phyloP scores from a whole-genome alignment of 352 stramenopile species.

The Saprolegnia diclina region DNA sequence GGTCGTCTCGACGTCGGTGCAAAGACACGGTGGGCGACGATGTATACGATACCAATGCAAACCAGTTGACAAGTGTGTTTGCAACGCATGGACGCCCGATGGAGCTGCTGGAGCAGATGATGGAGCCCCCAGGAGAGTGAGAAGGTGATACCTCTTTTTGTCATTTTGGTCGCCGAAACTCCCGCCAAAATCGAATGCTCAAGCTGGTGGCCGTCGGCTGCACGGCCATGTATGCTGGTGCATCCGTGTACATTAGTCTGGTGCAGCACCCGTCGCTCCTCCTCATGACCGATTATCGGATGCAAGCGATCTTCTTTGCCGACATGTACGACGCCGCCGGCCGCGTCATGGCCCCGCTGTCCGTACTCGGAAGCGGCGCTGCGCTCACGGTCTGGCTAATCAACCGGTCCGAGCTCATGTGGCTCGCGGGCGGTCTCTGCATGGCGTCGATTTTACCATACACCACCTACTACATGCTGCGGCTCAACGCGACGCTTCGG shows the following conservation, averaged over 20 bases:
- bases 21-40: no score
- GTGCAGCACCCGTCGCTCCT: slow-evolving; percentile 67
- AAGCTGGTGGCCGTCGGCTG: neutral
- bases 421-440: slow-evolving; percentile 33
- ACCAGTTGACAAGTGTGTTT: no score
- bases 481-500: slow-evolving; percentile 53
- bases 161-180: neutral
- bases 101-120: neutral
- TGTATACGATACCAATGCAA: no score
- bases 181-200: no score
- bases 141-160: neutral
- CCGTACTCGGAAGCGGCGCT: slow-evolving; percentile 46
- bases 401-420: slow-evolving; percentile 32
- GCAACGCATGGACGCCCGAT: neutral
- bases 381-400: slow-evolving; percentile 44
- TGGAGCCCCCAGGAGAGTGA: neutral
- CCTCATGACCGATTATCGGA: slow-evolving; percentile 44
- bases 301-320: slow-evolving; percentile 69
- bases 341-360: slow-evolving; percentile 54
- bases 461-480: slow-evolving; percentile 60
- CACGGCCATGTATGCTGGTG: slow-evolving; percentile 55
- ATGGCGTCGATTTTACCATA: slow-evolving; percentile 60
- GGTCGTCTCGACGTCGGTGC: no score
- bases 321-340: slow-evolving; percentile 74
- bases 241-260: slow-evolving; percentile 59